Evolutionary conservation across 108 stramenopile genomes (phyloP), one percentile per base, ranked within the genome.

Genomic region (Nitzschia sp.): DNA sequence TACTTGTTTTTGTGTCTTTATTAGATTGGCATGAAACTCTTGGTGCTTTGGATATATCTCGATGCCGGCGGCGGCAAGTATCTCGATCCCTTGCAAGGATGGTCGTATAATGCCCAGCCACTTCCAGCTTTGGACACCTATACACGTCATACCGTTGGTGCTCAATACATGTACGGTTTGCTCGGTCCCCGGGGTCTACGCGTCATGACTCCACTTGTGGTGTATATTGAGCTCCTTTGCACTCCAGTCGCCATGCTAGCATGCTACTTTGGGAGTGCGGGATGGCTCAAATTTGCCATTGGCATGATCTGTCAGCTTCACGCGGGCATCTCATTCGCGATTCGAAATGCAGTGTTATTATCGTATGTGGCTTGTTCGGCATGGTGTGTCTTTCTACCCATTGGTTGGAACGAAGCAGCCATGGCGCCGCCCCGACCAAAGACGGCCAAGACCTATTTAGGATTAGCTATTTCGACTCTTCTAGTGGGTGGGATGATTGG

Each of bases 31-130:
- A 27, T 90, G 23, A 90, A 89, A 65, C 34, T 88, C 9, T 74
- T 88, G 9, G 63, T 95, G 2, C 55, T 85, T 8, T 95, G 93
- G 93, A 77, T 92, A 32, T 95, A 95, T 57, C 68, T 89, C 35
- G 93, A 95, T 75, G 93, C 93, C 8, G 90, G 93, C 17, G 78
- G 72, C 51, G 93, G 93, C 47, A 94, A 95, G 62, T 83, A 80
- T 55, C 77, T 82, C 29, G 93, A 94, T 66, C 85, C 85, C 0
- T 31, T 87, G 11, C 36, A 70, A 18, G 90, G 93, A 36, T 95
- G 93, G 93, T 80, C 87, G 2, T 82, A 81, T 46, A 51, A 79
- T 61, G 85, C 91, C 6, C 63, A 83, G 29, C 89, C 89, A 24
- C 66, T 95, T 4, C 86, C 91, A 2, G 94, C 94, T 15, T 69